Conservation (phyloP, 306 rosid species). For the Begonia peltatifolia region DNA sequence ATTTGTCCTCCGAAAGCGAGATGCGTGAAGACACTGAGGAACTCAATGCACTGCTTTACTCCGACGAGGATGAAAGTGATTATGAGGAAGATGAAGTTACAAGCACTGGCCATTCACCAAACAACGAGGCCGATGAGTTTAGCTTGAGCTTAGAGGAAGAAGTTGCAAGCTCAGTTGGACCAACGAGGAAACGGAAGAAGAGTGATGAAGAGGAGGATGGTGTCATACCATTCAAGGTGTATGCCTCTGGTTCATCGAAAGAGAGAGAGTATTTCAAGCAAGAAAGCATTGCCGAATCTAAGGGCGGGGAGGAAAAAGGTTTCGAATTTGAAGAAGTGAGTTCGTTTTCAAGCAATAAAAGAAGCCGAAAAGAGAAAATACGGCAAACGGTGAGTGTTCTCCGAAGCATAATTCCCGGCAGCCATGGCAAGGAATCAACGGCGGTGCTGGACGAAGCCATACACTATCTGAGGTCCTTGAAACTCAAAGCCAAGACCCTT, state of each 20-base stretch:
- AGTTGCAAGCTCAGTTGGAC: conserved; percentile 55
- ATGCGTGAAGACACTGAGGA: conserved; percentile 93
- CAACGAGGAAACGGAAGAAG: conserved; percentile 51
- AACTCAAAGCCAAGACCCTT: conserved; percentile 42
- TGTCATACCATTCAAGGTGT: conserved; percentile 20
- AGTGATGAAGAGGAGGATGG: conserved; percentile 19
- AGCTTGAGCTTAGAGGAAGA: conserved; percentile 13
- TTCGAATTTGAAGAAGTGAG: conserved; percentile 24
- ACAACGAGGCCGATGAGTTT: conserved; percentile 33
- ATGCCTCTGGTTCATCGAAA: conserved; percentile 55
- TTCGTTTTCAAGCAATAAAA: conserved; percentile 29
- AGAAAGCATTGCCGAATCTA: conserved; percentile 56
- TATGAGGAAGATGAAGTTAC: conserved; percentile 84
- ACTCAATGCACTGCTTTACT: conserved; percentile 81
- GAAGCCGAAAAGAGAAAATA: conserved; percentile 55
- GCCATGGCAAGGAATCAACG: conserved; percentile 50
- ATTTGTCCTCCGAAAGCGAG: conserved; percentile 35
- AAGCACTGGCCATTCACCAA: conserved; percentile 93
- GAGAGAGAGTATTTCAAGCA: conserved; percentile 16
- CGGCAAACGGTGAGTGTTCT: conserved; percentile 53
- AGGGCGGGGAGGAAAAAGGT: conserved; percentile 34
- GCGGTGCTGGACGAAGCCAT: conserved; percentile 82
- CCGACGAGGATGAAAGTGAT: conserved; percentile 41
- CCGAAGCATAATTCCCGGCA: conserved; percentile 67
- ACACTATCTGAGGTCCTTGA: conserved; percentile 53